These are phyloP conservation scores for Pseudodiploospora longispora DNA, from an alignment of 2,329 filamentous ascomycete genomes.

Conservation along the genomic window DNA sequence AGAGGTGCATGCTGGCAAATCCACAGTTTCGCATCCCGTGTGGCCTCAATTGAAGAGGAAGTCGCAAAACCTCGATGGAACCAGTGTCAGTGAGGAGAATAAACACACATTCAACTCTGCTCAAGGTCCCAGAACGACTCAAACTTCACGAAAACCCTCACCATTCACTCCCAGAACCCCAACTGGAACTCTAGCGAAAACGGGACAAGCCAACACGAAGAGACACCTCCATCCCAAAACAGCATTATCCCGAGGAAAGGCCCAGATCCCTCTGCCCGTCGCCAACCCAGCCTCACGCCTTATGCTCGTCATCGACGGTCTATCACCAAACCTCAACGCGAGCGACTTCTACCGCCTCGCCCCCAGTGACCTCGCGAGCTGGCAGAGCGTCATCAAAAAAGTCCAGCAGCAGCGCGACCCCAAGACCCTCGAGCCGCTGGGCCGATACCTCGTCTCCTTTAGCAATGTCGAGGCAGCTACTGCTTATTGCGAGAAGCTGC, in stretches of 20 bases:
- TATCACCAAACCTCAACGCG: conserved; percentile 51
- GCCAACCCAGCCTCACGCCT: conserved; percentile 3
- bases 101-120: no score
- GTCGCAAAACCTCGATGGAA: not conserved
- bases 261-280: conserved; percentile 1
- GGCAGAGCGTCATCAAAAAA: conserved; percentile 55
- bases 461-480: conserved; percentile 47
- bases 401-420: conserved; percentile 59
- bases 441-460: conserved; percentile 65
- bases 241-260: not conserved
- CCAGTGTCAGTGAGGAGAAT: not conserved
- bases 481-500: conserved; percentile 43
- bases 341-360: conserved; percentile 65
- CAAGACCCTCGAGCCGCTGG: conserved; percentile 52
- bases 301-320: conserved; percentile 50
- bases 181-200: no score
- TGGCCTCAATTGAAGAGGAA: conserved; percentile 7
- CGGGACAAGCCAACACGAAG: no score
- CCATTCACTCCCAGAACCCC: no score
- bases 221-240: no score
- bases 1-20: not conserved
- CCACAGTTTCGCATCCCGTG: not conserved
- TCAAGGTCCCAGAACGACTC: no score
- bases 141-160: no score
- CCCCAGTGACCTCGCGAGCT: conserved; percentile 57